A percentile compares a stretch with the other conserved stretches of the same genome.
Conservation (phyloP, 306 rosid species). For the Begonia peltatifolia region DNA sequence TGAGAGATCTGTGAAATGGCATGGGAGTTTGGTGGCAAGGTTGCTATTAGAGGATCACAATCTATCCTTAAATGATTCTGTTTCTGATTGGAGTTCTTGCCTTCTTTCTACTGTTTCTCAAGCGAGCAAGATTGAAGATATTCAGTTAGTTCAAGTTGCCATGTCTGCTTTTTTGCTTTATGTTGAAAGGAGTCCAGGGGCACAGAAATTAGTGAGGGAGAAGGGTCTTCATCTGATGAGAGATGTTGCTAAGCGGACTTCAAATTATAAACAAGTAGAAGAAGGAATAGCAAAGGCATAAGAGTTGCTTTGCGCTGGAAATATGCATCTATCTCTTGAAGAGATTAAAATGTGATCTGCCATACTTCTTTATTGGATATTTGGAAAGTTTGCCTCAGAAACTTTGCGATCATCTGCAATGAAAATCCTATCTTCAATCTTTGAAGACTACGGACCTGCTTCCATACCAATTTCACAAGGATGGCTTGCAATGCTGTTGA, state of each 20-base stretch:
- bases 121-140: conserved; percentile 72
- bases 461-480: conserved; percentile 78
- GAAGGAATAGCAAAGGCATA: conserved; percentile 70
- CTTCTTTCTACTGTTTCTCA: conserved; percentile 78
- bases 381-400: conserved; percentile 58
- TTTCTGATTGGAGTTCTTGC: conserved; percentile 83
- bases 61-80: conserved; percentile 56
- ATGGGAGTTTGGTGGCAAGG: conserved; percentile 71
- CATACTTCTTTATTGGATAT: conserved; percentile 73
- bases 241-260: conserved; percentile 55
- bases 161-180: conserved; percentile 77
- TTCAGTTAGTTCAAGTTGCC: conserved; percentile 68
- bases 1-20: conserved; percentile 98
- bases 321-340: conserved; percentile 62
- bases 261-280: conserved; percentile 60
- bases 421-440: conserved; percentile 61
- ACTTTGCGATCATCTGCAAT: conserved; percentile 47
- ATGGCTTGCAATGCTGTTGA: conserved; percentile 67
- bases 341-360: conserved; percentile 93
- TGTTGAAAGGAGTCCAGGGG: conserved; percentile 57
- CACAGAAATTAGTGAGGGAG: conserved; percentile 61
- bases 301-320: conserved; percentile 53
- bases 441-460: conserved; percentile 63
- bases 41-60: conserved; percentile 63
- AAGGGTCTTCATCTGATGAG: conserved; percentile 78